Base-by-base conservation (phyloP, 1,139 yeast species). In the Suhomyces guaymorum region DNA sequence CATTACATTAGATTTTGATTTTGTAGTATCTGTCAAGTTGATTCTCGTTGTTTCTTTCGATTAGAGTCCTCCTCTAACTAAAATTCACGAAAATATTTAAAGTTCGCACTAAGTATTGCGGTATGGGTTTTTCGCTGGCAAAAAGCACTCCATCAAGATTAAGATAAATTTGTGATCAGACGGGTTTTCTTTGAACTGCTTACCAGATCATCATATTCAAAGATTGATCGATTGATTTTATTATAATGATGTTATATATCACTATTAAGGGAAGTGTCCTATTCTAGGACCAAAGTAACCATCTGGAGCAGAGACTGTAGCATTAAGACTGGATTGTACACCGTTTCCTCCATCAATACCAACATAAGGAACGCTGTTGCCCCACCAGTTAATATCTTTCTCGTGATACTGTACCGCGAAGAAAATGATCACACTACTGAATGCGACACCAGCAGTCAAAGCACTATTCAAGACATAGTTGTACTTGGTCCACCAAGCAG, bases 401-500 rank as follows among this genome's bases (percentile, higher is more conserved):
- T 41, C 43, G 18, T 49, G 46, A 24, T 49, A 51, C 24, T 51
- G 53, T 4, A 49, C 54, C 1, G 54, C 44, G 34, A 52, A 52
- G 36, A 47, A 51, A 13, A 52, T 49, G 22, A 52, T 48, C 17
- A 51, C 37, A 9, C 43, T 43, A 31, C 47, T 30, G 32, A 50
- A 50, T 1, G 54, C 52, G 21, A 48, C 49, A 24, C 55, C 55
- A 6, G 55, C 55, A 15, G 46, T 29, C 41, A 50, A 38, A 0
- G 46, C 54, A 4, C 49, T 49, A 4, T 49, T 35, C 32, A 51
- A 43, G 10, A 52, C 30, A 27, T 48, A 52, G 33, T 49, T 52
- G 29, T 52, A 52, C 44, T 51, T 52, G 23, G 44, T 37, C 51
- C 54, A 52, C 45, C 48, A 52, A 9, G 45, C 39, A 15, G 41